phyloP scores from a whole-genome alignment of 164 flowering plant genomes.

The Aristolochia californica region DNA sequence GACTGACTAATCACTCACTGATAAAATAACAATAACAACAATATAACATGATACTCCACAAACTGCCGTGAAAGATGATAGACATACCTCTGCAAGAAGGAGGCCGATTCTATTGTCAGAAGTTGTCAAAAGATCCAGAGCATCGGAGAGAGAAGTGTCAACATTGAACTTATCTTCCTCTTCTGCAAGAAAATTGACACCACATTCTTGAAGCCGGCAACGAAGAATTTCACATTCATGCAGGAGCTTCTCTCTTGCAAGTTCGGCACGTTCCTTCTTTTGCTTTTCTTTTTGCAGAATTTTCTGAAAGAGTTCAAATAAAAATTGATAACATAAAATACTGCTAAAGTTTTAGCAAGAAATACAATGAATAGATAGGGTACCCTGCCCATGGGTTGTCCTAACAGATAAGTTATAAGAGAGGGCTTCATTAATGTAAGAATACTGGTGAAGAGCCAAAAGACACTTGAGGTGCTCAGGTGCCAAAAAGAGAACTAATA shows the following conservation, averaged over 20 bases:
- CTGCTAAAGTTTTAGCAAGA: no score
- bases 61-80: not conserved
- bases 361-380: no score
- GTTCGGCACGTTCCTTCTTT: slow-evolving; percentile 24
- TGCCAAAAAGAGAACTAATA: no score
- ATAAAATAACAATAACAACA: not conserved
- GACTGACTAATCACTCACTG: not conserved
- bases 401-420: no score
- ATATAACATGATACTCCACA: not conserved
- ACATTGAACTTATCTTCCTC: slow-evolving; percentile 37
- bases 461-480: no score
- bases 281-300: slow-evolving; percentile 50
- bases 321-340: not conserved
- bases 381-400: no score
- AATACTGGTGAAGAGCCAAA: no score
- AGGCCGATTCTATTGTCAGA: slow-evolving; percentile 51
- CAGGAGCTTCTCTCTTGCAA: slow-evolving; percentile 43
- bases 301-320: slow-evolving; percentile 30
- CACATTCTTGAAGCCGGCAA: slow-evolving; percentile 56
- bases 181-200: slow-evolving; percentile 30
- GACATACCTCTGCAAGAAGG: slow-evolving; percentile 65
- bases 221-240: slow-evolving; percentile 52
- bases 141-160: slow-evolving; percentile 56
- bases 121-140: slow-evolving; percentile 38
- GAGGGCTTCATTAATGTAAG: no score